phyloP scores from a whole-genome alignment of 805 yeast genomes.

The Ogataea nonfermentans region DNA sequence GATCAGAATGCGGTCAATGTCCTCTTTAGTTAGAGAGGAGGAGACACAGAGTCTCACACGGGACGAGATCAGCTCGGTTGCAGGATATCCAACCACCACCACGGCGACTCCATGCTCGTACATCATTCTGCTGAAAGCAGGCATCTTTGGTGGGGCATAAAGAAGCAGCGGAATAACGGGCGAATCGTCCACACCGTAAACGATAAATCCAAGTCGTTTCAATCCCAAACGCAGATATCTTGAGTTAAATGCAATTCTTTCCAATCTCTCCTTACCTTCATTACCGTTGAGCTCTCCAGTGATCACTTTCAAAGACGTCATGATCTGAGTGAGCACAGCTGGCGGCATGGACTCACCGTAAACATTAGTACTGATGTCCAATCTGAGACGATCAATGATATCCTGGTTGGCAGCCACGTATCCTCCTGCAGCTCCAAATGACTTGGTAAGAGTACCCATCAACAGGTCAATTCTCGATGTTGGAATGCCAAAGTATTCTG shows the following conservation, averaged over 20 bases:
- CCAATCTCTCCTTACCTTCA: conserved; percentile 87
- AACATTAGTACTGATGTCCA: conserved; percentile 66
- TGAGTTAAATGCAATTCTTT: conserved; percentile 93
- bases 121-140: conserved; percentile 82
- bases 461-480: conserved; percentile 78
- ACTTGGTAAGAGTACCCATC: conserved; percentile 97
- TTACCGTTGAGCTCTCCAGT: conserved; percentile 84
- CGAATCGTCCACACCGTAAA: conserved; percentile 92
- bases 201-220: conserved; percentile 89
- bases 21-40: conserved; percentile 89
- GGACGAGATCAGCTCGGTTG: conserved; percentile 86
- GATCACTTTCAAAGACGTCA: conserved; percentile 73
- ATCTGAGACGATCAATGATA: conserved; percentile 70
- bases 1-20: conserved; percentile 75
- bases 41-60: conserved; percentile 93
- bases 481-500: conserved; percentile 84
- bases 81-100: conserved; percentile 97
- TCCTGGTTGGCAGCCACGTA: conserved; percentile 77
- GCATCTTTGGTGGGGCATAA: conserved; percentile 92
- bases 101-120: conserved; percentile 81
- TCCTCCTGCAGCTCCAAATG: conserved; percentile 99
- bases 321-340: conserved; percentile 85
- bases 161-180: conserved; percentile 90
- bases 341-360: conserved; percentile 90
- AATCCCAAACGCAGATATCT: conserved; percentile 89